phyloP scores from a whole-genome alignment of 352 stramenopile genomes.

The Thalassiosira tumida region DNA sequence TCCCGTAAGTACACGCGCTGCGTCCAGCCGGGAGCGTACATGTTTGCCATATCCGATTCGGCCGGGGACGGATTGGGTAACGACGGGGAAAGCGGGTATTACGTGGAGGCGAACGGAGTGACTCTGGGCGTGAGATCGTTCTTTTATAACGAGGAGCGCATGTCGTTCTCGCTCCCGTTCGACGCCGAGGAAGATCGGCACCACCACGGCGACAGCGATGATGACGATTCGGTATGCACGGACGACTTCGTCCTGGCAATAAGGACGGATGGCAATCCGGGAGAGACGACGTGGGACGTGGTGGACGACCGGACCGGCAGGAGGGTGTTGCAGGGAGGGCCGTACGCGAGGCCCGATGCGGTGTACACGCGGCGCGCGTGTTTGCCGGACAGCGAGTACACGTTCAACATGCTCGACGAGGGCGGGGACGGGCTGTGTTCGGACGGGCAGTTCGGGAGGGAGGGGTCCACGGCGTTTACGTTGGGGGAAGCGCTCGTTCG shows the following conservation, averaged over 20 bases:
- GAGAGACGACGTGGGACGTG: slow-evolving; percentile 71
- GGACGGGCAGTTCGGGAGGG: slow-evolving; percentile 62
- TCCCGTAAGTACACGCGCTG: slow-evolving; percentile 65
- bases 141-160: slow-evolving; percentile 77
- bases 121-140: slow-evolving; percentile 73
- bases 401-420: slow-evolving; percentile 67
- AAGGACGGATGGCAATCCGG: slow-evolving; percentile 72
- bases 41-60: slow-evolving; percentile 69
- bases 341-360: slow-evolving; percentile 55
- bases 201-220: neutral
- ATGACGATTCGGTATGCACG: slow-evolving; percentile 46
- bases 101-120: slow-evolving; percentile 68
- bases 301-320: slow-evolving; percentile 62
- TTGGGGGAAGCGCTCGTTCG: too few relatives aligned
- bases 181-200: slow-evolving; percentile 38
- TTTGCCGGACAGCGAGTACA: slow-evolving; percentile 73
- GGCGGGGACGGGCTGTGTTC: slow-evolving; percentile 69
- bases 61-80: slow-evolving; percentile 60
- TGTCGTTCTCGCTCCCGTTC: slow-evolving; percentile 75
- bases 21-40: slow-evolving; percentile 69
- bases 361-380: slow-evolving; percentile 75
- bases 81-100: slow-evolving; percentile 70
- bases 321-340: slow-evolving; percentile 63
- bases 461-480: slow-evolving; percentile 47
- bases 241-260: slow-evolving; percentile 74